Base-by-base conservation (phyloP, 2,329 filamentous ascomycete species). In the Cladophialophora carrionii region DNA sequence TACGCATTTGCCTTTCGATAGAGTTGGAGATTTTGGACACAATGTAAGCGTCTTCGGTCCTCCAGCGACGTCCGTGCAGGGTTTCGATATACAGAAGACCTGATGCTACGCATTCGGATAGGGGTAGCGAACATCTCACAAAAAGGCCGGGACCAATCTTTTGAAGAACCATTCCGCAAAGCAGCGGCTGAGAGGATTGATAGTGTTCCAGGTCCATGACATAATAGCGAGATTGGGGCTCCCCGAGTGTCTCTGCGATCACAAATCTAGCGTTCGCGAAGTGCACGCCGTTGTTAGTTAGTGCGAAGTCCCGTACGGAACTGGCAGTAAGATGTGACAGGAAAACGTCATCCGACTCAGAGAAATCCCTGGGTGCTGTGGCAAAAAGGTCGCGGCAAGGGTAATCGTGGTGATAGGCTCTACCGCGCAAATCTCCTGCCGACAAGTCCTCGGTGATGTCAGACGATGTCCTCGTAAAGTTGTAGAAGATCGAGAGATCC, bases 401-500 rank as follows among this genome's bases (percentile, higher is more conserved):
- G 24, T 51, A 51, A 12, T 14, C 1, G 1, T n/a, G 37, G 17
- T n/a, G 17, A 14, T 8, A 8, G 1, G 0, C 6, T 8, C 37
- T 8, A 5, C 1, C 5, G 37, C 17, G 17, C 17, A 43, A 20
- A 8, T 7, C 37, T n/a, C 14, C 0, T 14, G 37, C 14, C 37
- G 37, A 1, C 37, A n/a, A 6, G 4, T 7, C 2, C 4, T n/a
- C 37, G 14, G 6, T n/a, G 37, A n/a, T 7, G 17, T 14, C 6
- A 43, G 17, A 1, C 0, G 5, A 20, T n/a, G 37, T 43, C 5
- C 17, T 9, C n/a, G 52, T 14, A 34, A 32, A 54, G 52, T 34
- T 17, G 26, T 26, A 54, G 17, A 58, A 58, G 41, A 58, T 49
- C 3, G 37, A 58, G 24, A 48, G 56, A n/a, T 58, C 56, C 6